Evolutionary conservation across 2,329 filamentous ascomycete genomes (phyloP).

Genomic region (Paecilomyces variotii): DNA sequence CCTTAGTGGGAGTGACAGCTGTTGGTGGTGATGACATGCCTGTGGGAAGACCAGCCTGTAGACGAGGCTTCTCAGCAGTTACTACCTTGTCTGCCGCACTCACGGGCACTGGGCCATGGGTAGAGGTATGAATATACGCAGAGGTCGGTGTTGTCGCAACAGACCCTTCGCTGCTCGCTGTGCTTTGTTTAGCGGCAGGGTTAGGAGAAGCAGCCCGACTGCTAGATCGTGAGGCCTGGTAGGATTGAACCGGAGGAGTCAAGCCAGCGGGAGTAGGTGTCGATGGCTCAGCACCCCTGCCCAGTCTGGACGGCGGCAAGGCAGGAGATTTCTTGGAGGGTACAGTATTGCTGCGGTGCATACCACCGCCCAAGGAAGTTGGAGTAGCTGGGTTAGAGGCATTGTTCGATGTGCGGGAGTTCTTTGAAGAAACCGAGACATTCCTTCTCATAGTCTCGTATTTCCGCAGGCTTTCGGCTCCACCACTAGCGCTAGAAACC

Average conservation of each 20-base stretch:
- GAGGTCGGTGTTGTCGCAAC: constrained; percentile 11
- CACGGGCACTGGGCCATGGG: constrained; percentile 24
- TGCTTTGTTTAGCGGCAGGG: not conserved
- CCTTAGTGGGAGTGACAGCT: constrained; percentile 51
- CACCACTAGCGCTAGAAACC: constrained; percentile 79
- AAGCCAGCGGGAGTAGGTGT: constrained; percentile 38
- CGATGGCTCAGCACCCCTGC: constrained; percentile 45
- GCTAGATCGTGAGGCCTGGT: constrained; percentile 18
- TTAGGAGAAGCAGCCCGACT: constrained; percentile 18
- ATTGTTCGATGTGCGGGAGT: constrained; percentile 67
- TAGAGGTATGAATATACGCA: constrained; percentile 23
- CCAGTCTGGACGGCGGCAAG: constrained; percentile 59
- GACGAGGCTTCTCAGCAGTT: not conserved
- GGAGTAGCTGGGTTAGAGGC: constrained; percentile 59
- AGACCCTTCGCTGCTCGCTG: constrained; percentile 2
- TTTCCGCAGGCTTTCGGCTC: constrained; percentile 75
- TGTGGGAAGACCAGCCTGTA: not conserved
- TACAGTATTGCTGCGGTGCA: constrained; percentile 82
- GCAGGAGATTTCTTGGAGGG: constrained; percentile 83
- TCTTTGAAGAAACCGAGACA: constrained; percentile 83
- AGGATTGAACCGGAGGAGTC: constrained; percentile 19
- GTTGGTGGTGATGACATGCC: constrained; percentile 21
- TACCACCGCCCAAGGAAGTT: constrained; percentile 48
- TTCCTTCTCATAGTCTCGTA: constrained; percentile 73
- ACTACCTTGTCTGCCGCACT: constrained; percentile 7